Evolutionary conservation across 768 basidiomycete genomes (phyloP), one percentile per base, ranked within the genome.

Genomic region (Sarcodon sp.): DNA sequence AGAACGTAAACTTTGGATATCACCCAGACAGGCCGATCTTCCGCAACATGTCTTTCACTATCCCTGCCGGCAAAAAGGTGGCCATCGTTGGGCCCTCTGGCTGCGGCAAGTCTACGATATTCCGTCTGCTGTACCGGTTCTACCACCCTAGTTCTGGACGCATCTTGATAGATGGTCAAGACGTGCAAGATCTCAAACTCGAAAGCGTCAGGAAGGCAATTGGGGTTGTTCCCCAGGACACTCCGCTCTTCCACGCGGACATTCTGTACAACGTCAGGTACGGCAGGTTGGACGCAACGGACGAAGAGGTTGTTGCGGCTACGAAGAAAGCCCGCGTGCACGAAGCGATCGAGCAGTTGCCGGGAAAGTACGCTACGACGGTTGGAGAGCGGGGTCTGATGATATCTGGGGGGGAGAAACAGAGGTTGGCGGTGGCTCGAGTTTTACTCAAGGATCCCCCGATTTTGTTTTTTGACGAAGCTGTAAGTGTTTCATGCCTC

Each of bases 381-480:
- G 96, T 99, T 18, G 96, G 96, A 1, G 96, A 99, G 66, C 69
- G 96, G 36, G 96, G 96, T 4, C 62, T 97, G 60, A 99, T 99
- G 96, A 89, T 99, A 44, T 93, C 89, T 35, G 96, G 96, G 0
- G 96, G 96, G 1, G 96, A 99, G 73, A 99, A 99, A 65, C 96
- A 99, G 69, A 67, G 96, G 45, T 65, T 99, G 55, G 96, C 96
- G 3, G 88, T 99, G 13, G 96, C 96, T 18, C 70, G 96, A 21
- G 81, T 93, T 33, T 64, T 99, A 56, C 65, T 98, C 44, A 97
- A 98, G 67, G 86, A 99, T 62, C 93, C 96, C 0, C 83, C 86
- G 10, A 97, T 98, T 56, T 58, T 98, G 57, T 97, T 98, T 69
- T 99, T 99, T 58, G 96, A 99, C 58, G 96, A 99, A 65, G 96